phyloP scores from a whole-genome alignment of 495 filamentous ascomycete species.

The Tirmania nivea region DNA sequence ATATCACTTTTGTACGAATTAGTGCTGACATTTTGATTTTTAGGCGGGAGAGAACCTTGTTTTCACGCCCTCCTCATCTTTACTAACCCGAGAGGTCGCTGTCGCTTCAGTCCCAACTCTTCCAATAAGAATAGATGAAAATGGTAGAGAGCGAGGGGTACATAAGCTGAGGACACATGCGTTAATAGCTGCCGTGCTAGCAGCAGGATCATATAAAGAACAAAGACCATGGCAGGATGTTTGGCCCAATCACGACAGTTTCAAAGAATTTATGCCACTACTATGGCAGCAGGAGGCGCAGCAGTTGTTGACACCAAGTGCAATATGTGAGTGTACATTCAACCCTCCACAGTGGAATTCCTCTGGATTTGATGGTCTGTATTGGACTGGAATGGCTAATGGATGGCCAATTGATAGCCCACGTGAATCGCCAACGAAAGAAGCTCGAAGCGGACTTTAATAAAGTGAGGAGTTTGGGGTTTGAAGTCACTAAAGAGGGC shows the following conservation, averaged over 20 bases:
- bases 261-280: conserved; percentile 43
- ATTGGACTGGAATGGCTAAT: neutral
- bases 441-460: conserved; percentile 44
- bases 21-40: neutral
- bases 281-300: conserved; percentile 36
- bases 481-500: conserved; percentile 27
- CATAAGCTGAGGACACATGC: conserved; percentile 37
- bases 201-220: conserved; percentile 24
- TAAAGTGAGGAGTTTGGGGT: conserved; percentile 30
- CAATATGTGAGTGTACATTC: conserved; percentile 13
- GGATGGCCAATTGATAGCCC: conserved; percentile 5
- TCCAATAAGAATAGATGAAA: conserved; percentile 25
- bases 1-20: neutral
- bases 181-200: conserved; percentile 46
- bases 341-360: neutral
- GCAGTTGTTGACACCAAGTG: conserved; percentile 26
- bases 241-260: conserved; percentile 38
- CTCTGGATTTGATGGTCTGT: neutral
- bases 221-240: conserved; percentile 41
- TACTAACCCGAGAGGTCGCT: conserved; percentile 39
- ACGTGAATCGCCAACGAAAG: conserved; percentile 37
- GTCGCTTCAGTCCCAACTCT: conserved; percentile 22
- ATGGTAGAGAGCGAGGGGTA: conserved; percentile 9
- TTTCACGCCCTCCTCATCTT: conserved; percentile 37
- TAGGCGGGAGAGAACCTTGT: conserved; percentile 35